Conservation (phyloP, 2,329 filamentous ascomycete genomes). For the Epichloe brachyelytri region DNA sequence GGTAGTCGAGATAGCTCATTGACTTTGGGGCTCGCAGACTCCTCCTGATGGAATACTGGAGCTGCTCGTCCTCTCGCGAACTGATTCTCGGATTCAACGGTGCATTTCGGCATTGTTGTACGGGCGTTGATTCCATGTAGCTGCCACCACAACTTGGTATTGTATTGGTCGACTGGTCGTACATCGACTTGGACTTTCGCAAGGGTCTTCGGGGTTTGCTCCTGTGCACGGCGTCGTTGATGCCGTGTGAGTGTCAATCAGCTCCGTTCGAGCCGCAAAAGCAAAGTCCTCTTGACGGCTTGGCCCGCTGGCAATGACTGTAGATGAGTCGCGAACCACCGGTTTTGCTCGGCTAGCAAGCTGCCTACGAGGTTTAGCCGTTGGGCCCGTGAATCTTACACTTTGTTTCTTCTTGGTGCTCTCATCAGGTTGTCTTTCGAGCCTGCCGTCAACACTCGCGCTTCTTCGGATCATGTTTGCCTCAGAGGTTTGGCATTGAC, state of each 20-base stretch:
- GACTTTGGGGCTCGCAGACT: constrained; percentile 37
- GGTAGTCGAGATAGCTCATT: constrained; percentile 34
- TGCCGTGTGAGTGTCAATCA: background rate
- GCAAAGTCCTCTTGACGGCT: background rate
- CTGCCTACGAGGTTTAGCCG: constrained; percentile 15
- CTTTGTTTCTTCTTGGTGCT: constrained; percentile 30
- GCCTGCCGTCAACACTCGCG: constrained; percentile 10
- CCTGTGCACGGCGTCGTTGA: constrained; percentile 13
- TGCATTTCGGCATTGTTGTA: constrained; percentile 5
- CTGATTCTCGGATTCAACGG: background rate
- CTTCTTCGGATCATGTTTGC: constrained; percentile 9
- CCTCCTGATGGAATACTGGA: constrained; percentile 4
- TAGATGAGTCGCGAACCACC: background rate
- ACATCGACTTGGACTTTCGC: constrained; percentile 44
- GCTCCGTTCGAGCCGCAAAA: background rate
- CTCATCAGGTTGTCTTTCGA: constrained; percentile 7
- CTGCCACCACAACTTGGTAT: constrained; percentile 3
- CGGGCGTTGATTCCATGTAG: constrained; percentile 2
- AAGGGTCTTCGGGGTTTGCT: constrained; percentile 34
- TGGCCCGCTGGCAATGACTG: background rate
- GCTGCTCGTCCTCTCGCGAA: constrained; percentile 18
- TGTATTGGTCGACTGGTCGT: constrained; percentile 20
- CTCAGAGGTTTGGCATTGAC: constrained; percentile 13
- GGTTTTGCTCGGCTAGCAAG: constrained; percentile 17
- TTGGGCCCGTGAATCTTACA: constrained; percentile 37